Conservation (phyloP, 495 filamentous ascomycete genomes). For the Aspergillus leporis region DNA sequence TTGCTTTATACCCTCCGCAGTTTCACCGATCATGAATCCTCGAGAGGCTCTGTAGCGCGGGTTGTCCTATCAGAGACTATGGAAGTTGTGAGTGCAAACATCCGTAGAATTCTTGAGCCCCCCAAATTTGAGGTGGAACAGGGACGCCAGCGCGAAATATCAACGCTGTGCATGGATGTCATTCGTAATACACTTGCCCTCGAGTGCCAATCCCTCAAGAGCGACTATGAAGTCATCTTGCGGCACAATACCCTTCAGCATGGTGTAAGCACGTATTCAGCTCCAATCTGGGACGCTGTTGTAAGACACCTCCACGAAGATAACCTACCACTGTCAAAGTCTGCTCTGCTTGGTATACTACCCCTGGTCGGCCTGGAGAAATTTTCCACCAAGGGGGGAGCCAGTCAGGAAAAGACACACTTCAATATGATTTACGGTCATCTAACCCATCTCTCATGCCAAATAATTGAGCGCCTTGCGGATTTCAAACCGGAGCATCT, state of each 20-base stretch:
- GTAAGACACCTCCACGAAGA: conserved; percentile 64
- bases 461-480: conserved; percentile 71
- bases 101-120: conserved; percentile 43
- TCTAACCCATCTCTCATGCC: conserved; percentile 66
- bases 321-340: conserved; percentile 64
- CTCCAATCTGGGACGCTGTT: conserved; percentile 74
- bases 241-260: conserved; percentile 61
- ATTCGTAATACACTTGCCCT: conserved; percentile 69
- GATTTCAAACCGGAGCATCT: conserved; percentile 69
- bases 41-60: conserved; percentile 49
- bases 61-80: conserved; percentile 56
- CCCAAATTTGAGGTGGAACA: conserved; percentile 42
- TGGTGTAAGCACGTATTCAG: conserved; percentile 62
- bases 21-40: conserved; percentile 52
- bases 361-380: conserved; percentile 71
- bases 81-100: conserved; percentile 50
- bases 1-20: conserved; percentile 52
- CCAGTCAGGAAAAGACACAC: conserved; percentile 54
- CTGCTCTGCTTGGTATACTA: conserved; percentile 68
- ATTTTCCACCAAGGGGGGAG: conserved; percentile 55
- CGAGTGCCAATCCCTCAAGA: conserved; percentile 71
- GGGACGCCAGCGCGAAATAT: conserved; percentile 36
- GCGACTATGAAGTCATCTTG: conserved; percentile 68
- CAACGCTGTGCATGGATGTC: conserved; percentile 56
- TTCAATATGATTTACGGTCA: conserved; percentile 76